Percentiles rank a stretch among this genome's conserved stretches.
Evolutionary conservation across 2,329 filamentous ascomycete genomes (phyloP).

Genomic region (Grosmannia serpens): DNA sequence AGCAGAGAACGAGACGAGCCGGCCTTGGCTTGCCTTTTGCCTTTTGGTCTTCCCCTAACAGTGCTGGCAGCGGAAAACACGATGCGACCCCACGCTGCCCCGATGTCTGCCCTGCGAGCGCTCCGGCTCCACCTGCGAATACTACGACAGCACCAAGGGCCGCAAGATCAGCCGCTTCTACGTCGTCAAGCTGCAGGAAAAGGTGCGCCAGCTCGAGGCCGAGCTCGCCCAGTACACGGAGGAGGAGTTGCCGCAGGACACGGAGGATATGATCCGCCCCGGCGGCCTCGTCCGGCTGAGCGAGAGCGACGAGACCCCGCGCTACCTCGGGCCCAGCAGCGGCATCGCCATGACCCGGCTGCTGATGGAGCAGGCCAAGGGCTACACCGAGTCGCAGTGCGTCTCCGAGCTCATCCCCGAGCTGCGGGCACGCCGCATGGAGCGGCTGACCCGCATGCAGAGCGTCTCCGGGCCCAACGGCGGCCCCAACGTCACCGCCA

Average conservation of each 20-base stretch:
- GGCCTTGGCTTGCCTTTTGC: slow-evolving; percentile 11
- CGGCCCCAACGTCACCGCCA: slow-evolving; percentile 33
- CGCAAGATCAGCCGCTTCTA: slow-evolving; percentile 82
- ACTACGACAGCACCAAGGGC: slow-evolving; percentile 81
- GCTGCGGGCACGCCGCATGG: slow-evolving; percentile 43
- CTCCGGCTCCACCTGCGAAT: slow-evolving; percentile 84
- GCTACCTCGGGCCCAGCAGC: slow-evolving; percentile 87
- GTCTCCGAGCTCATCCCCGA: slow-evolving; percentile 89
- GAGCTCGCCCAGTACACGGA: slow-evolving; percentile 71
- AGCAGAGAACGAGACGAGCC: slow-evolving; percentile 2
- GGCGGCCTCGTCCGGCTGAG: slow-evolving; percentile 76
- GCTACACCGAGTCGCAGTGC: slow-evolving; percentile 79
- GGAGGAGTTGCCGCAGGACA: slow-evolving; percentile 60
- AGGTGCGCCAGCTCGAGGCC: slow-evolving; percentile 68
- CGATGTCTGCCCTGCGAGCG: slow-evolving; percentile 88
- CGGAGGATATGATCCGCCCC: slow-evolving; percentile 76
- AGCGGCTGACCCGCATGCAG: slow-evolving; percentile 51
- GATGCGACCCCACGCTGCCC: slow-evolving; percentile 87
- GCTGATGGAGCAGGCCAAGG: slow-evolving; percentile 93
- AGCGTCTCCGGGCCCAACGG: slow-evolving; percentile 41
- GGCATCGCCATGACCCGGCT: slow-evolving; percentile 90
- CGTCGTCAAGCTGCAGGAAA: slow-evolving; percentile 83
- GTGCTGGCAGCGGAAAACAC: slow-evolving; percentile 67
- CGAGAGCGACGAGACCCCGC: slow-evolving; percentile 73
- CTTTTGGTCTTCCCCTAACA: background rate